Percentiles rank a stretch among this genome's conserved stretches.
Conservation (phyloP, 768 basidiomycete species). For the Leccinum longicurvipes region DNA sequence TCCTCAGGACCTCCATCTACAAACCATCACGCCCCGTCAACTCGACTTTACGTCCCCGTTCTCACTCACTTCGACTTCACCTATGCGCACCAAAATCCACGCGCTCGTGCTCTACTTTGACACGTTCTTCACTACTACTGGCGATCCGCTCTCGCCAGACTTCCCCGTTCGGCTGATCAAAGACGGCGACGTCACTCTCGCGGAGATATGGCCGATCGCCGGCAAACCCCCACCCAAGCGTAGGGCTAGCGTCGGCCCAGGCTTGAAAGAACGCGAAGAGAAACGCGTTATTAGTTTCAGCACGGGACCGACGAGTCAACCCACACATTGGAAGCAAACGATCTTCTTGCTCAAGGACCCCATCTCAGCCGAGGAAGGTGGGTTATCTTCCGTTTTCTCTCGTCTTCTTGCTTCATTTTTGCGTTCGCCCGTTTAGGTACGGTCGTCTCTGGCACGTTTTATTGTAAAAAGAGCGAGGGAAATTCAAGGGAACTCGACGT, state of each 20-base stretch:
- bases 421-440: constrained; percentile 57
- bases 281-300: constrained; percentile 68
- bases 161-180: constrained; percentile 54
- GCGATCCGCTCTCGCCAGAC: constrained; percentile 52
- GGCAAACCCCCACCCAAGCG: constrained; percentile 59
- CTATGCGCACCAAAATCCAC: constrained; percentile 62
- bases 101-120: constrained; percentile 93
- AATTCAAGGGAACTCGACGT: constrained; percentile 90
- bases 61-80: constrained; percentile 58
- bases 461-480: constrained; percentile 70
- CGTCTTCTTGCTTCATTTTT: background rate
- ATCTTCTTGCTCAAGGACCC: constrained; percentile 82
- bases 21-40: constrained; percentile 59
- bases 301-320: constrained; percentile 81
- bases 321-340: constrained; percentile 98
- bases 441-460: constrained; percentile 74
- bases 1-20: constrained; percentile 70
- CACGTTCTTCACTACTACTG: constrained; percentile 74
- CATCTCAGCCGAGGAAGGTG: constrained; percentile 72
- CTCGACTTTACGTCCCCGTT: constrained; percentile 82
- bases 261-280: constrained; percentile 39
- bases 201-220: constrained; percentile 78
- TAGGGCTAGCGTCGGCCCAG: constrained; percentile 51
- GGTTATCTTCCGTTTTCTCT: constrained; percentile 17
- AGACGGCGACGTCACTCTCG: constrained; percentile 58